phyloP scores from a whole-genome alignment of 2,329 filamentous ascomycete genomes.

The Stylonectria norvegica region DNA sequence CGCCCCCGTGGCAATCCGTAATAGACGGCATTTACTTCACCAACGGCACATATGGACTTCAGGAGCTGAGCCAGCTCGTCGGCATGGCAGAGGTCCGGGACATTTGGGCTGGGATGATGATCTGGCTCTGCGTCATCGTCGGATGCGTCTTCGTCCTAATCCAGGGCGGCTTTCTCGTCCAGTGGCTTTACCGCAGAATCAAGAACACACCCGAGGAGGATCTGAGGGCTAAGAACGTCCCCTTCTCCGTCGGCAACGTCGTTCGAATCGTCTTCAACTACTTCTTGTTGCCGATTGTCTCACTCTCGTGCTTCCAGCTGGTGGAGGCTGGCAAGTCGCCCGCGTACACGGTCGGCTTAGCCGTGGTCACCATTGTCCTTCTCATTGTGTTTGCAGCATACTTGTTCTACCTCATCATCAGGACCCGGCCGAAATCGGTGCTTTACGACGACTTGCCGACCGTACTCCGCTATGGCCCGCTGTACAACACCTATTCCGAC shows the following conservation, averaged over 20 bases:
- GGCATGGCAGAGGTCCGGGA: slow-evolving; percentile 75
- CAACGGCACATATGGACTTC: slow-evolving; percentile 74
- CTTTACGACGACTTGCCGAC: slow-evolving; percentile 93
- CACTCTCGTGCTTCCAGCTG: slow-evolving; percentile 87
- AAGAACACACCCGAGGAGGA: slow-evolving; percentile 78
- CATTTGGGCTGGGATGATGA: slow-evolving; percentile 90
- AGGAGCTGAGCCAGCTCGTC: slow-evolving; percentile 73
- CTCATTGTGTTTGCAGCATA: slow-evolving; percentile 73
- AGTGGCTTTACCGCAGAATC: slow-evolving; percentile 72
- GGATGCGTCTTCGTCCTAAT: slow-evolving; percentile 63
- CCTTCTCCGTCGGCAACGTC: slow-evolving; percentile 76
- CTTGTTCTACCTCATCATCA: slow-evolving; percentile 76
- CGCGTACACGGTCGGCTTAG: slow-evolving; percentile 67
- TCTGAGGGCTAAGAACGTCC: slow-evolving; percentile 83
- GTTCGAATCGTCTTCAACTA: slow-evolving; percentile 90
- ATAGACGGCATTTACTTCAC: slow-evolving; percentile 84
- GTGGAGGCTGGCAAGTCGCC: slow-evolving; percentile 69
- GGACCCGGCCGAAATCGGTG: slow-evolving; percentile 76
- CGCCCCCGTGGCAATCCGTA: slow-evolving; percentile 62
- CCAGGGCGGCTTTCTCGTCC: slow-evolving; percentile 71
- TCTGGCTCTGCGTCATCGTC: slow-evolving; percentile 82
- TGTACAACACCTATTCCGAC: slow-evolving; percentile 98
- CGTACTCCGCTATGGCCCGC: slow-evolving; percentile 81
- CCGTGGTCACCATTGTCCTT: slow-evolving; percentile 68
- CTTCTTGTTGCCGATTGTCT: slow-evolving; percentile 81